phyloP scores from a whole-genome alignment of 805 yeast species.

The Yarrowia osloensis region DNA sequence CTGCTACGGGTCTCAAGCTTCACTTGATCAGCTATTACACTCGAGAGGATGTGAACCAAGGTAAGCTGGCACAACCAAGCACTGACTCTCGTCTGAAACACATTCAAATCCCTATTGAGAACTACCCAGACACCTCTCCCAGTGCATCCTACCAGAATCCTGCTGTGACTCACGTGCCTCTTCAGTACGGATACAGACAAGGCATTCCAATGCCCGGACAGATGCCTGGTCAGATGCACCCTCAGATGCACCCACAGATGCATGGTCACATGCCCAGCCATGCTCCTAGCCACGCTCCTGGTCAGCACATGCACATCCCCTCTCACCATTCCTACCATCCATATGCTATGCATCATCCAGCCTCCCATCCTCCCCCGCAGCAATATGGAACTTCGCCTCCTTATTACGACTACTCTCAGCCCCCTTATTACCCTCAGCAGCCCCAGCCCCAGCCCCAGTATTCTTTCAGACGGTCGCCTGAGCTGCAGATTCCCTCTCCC shows the following conservation, averaged over 20 bases:
- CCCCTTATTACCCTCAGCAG: neutral
- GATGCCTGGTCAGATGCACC: constrained; percentile 1
- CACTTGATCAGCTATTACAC: constrained; percentile 62
- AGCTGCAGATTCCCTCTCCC: constrained; percentile 19
- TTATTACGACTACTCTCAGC: constrained; percentile 8
- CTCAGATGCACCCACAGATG: constrained; percentile 16
- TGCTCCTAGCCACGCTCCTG: neutral
- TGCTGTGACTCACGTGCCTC: constrained; percentile 15
- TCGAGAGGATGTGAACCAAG: constrained; percentile 38
- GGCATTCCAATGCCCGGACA: constrained; percentile 24
- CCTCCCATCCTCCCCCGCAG: neutral
- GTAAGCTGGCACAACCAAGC: constrained; percentile 48
- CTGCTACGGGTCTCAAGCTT: constrained; percentile 53
- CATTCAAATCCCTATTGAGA: constrained; percentile 41
- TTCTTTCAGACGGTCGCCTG: constrained; percentile 19
- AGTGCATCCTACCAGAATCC: constrained; percentile 33
- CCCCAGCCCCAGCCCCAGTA: constrained; percentile 9
- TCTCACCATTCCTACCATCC: constrained; percentile 20
- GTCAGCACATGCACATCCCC: constrained; percentile 20
- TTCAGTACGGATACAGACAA: constrained; percentile 22
- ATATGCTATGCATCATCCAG: constrained; percentile 9
- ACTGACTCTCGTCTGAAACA: constrained; percentile 46
- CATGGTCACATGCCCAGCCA: constrained; percentile 15
- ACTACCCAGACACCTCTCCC: constrained; percentile 34
- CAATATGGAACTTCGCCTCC: constrained; percentile 24